Conservation (phyloP, 1,139 yeast genomes). For the Kazachstania sp. region DNA sequence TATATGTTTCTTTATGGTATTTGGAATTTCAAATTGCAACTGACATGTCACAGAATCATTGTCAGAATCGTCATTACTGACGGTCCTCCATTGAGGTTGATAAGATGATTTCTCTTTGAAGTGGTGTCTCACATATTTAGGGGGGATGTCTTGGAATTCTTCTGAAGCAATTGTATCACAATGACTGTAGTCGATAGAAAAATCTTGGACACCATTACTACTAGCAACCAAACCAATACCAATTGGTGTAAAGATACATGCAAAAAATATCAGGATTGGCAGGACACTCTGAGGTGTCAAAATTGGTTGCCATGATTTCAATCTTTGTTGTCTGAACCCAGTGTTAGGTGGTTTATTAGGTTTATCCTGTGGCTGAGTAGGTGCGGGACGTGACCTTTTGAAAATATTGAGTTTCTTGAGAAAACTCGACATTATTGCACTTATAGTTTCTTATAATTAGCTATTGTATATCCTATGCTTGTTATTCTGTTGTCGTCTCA, state of each 20-base stretch:
- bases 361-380: conserved; percentile 1
- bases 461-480: too few species aligned
- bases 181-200: conserved; percentile 51
- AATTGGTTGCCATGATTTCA: conserved; percentile 79
- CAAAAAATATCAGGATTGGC: conserved; percentile 53
- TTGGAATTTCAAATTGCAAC: conserved; percentile 52
- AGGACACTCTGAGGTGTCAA: conserved; percentile 69
- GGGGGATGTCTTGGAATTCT: conserved; percentile 40
- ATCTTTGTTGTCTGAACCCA: conserved; percentile 69
- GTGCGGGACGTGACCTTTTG: not conserved
- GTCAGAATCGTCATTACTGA: conserved; percentile 30
- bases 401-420: conserved; percentile 1
- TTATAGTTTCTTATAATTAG: too few species aligned
- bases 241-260: conserved; percentile 64
- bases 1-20: conserved; percentile 50
- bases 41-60: conserved; percentile 36
- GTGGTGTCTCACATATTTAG: conserved; percentile 45
- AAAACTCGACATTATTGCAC: not conserved
- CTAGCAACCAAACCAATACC: conserved; percentile 61
- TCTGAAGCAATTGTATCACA: conserved; percentile 41
- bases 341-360: conserved; percentile 49
- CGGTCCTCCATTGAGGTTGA: conserved; percentile 49
- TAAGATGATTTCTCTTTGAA: conserved; percentile 36
- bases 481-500: too few species aligned
- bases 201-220: conserved; percentile 50